Evolutionary conservation across 169 alveolate genomes (phyloP), one percentile per base, ranked within the genome.

Genomic region (Eimeria necatrix): DNA sequence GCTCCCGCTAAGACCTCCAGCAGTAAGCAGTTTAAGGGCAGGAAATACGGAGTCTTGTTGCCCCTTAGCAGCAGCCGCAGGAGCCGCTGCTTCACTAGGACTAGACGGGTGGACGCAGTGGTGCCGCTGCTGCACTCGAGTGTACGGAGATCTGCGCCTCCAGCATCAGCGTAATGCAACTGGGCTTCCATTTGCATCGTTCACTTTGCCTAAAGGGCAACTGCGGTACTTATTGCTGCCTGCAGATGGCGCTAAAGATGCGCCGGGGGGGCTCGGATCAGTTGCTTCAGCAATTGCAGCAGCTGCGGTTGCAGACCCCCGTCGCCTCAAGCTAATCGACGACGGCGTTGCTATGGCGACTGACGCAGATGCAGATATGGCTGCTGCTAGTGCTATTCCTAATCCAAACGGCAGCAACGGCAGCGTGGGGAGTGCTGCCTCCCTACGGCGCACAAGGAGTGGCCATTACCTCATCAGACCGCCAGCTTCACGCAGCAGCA

Each of bases 81-180:
- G 80, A 12, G 92, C 92, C 3, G 92, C 80, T 61, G 78, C 92
- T 60, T 22, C 92, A 59, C 92, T 85, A 46, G 92, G 92, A 18
- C 24, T 85, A n/a, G 81, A 59, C 3, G 76, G 92, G 6, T 59
- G 80, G 81, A 85, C 76, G 20, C 92, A 85, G 80, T 85, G 92
- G 92, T 85, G 92, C 49, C 92, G 92, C 52, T 85, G 92, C 92
- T 85, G 92, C 81, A 85, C 92, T 56, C 78, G 92, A 22, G 92
- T 85, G 41, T 85, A 85, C 14, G 92, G 92, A 20, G 92, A 85
- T 46, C 61, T 85, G 61, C 92, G 92, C 46, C 92, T 85, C 46
- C 92, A 85, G 24, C 92, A 85, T 10, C 92, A 85, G 92, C 80
- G 81, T 12, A 46, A 85, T 41, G 92, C 92, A 32, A 41, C 92